Base-by-base conservation (phyloP, 1,139 yeast species). In the Hansenula lynferdii region DNA sequence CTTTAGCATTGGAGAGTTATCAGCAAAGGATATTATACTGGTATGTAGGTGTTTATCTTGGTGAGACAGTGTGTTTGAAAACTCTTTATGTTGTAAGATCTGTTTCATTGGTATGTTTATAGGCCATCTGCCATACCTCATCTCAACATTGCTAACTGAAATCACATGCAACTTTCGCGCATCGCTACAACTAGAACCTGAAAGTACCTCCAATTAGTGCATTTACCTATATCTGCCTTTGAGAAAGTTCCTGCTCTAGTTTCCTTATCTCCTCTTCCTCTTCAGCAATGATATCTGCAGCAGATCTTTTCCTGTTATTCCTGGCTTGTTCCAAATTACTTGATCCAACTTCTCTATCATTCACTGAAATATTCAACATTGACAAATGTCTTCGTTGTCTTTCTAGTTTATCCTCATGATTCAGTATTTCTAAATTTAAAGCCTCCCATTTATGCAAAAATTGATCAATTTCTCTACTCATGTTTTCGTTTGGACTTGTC, bases 361-460 rank as follows among this genome's bases (percentile, higher is more conserved):
- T 35, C 7, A 50, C 35, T 5, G 50, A 43, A 1, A 41, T 34
- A 35, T 50, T 51, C 24, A 53, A 26, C 11, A 34, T 30, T 4
- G 51, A 58, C 27, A 58, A 43, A 30, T 56, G 58, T 20, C 43
- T 38, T 39, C 53, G 45, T 40, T 58, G 61, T 6, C 42, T 43
- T 32, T 49, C 58, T 11, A 65, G 57, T 8, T 60, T 47, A n/a
- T 58, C 59, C 38, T 65, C 69, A 28, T 55, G 51, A 15, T 50
- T 38, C 34, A 50, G 35, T 6, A 64, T 52, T 17, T 51, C 56
- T 6, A 45, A 42, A 15, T 49, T 53, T n/a, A 60, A 38, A 3
- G 43, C 36, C 6, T 40, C 41, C 46, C 57, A 56, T 31, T 44
- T 45, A 2, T 39, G 22, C 18, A 58, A 48, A 20, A 42, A 53